Base-by-base conservation (phyloP, 2,329 filamentous ascomycete genomes). In the Fusarium mundagurra region DNA sequence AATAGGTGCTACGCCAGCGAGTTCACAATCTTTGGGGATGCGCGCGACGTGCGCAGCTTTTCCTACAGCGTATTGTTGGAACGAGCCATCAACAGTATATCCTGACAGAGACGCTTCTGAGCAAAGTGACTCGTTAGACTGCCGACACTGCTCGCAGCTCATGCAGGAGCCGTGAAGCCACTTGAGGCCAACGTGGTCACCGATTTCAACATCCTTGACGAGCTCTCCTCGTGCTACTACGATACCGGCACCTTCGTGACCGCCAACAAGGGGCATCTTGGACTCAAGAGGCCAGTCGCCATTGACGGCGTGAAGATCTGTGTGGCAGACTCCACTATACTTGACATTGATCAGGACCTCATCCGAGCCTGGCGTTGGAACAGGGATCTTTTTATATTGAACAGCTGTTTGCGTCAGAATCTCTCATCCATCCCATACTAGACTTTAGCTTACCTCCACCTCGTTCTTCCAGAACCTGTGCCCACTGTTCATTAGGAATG, bases 141-240 rank as follows among this genome's bases (percentile, higher is more conserved):
- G 88, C 78, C 92, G 90, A 85, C 95, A 97, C 87, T 93, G 96
- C 73, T 91, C 88, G 84, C 95, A 98, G 66, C 87, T 83, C 71
- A 96, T 87, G 82, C 95, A 98, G 22, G 92, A 92, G 68, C 93
- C 93, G 82, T 97, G 95, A 76, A 97, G 87, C 94, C 94, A 97
- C 86, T 93, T 97, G 82, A 98, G 89, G 81, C 95, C 95, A 61
- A 91, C 95, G 76, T 94, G 87, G 79, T 97, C 94, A 76, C 94
- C 94, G 78, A 97, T 87, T 79, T 94, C 86, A 65, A 96, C 85
- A 75, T 95, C 93, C 4, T 88, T 85, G 71, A 96, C 94, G 17
- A 96, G 88, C 29, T 92, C 87, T 73, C 94, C 95, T 69, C 88
- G 88, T 41, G 93, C 92, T 39, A 97, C 94, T 29, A 97, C 92